Conservation (phyloP, 805 yeast genomes). For the Tetrapisispora pingtungensis region DNA sequence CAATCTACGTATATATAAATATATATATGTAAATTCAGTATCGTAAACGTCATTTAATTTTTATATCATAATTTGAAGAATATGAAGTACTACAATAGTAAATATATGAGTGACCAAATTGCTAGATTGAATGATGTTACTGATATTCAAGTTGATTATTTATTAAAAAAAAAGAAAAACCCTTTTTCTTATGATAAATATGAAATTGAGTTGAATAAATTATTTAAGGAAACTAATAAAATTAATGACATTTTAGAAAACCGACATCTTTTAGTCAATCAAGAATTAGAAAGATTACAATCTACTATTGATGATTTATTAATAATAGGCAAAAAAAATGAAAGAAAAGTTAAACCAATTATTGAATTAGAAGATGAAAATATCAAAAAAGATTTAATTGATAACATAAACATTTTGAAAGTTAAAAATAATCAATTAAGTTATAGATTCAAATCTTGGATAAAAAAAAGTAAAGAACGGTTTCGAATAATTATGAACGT, state of each 20-base stretch:
- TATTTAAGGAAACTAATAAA: constrained; percentile 1
- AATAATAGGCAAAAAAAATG: neutral
- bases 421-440: neutral
- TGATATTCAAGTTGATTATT: neutral
- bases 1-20: too few species aligned
- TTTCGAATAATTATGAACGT: neutral
- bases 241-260: neutral
- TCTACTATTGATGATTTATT: neutral
- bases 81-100: neutral
- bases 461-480: neutral
- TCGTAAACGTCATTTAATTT: neutral
- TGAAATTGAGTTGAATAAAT: neutral
- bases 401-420: neutral
- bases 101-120: neutral
- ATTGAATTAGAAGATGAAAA: neutral
- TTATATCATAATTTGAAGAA: neutral
- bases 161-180: neutral
- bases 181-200: neutral
- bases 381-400: neutral
- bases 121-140: neutral
- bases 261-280: neutral
- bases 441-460: constrained; percentile 1
- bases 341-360: neutral
- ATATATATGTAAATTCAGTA: too few species aligned
- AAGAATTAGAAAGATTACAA: constrained; percentile 1